Base-by-base conservation (phyloP, 169 alveolate species). In the Babesia bigemina region DNA sequence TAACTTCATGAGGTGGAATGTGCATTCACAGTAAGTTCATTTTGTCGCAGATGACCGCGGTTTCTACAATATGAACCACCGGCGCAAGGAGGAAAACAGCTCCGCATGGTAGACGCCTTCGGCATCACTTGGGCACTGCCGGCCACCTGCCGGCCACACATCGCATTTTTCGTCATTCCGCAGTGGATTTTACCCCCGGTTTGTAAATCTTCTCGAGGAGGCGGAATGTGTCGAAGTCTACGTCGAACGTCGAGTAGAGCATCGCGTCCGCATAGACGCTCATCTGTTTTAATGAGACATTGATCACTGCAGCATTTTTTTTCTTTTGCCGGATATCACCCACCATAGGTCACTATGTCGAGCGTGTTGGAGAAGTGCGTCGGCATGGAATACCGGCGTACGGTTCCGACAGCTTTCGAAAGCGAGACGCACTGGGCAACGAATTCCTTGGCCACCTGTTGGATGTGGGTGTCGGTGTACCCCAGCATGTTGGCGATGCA, bases 401-500 rank as follows among this genome's bases (percentile, higher is more conserved):
- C 47, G 16, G 77, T 57, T 8, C 65, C 67, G 3, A 67, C 24
- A 1, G 86, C 70, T 58, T 71, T 81, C 2, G 70, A 59, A 6
- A 71, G 76, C 33, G 79, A 52, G 17, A 70, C 82, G 33, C 74
- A 63, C 57, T 81, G 81, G 12, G 62, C 71, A 9, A 81, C 65
- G 29, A 74, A 49, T 16, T 81, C 79, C 79, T 69, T 81, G 16
- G 88, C 76, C 45, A 73, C 84, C 36, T 60, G 71, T 61, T 81
- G 66, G 24, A 81, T 56, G 6, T 52, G 58, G 57, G 58, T n/a
- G 28, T 44, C 56, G 55, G 6, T 48, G 26, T 60, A 63, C 14
- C 88, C 88, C 7, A 81, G 82, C 85, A 81, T 72, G 29, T 81
- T 81, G 26, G 88, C 88, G 42, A 74, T 74, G 60, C 88, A 62